Evolutionary conservation across 176 grass and related monocot genomes (phyloP), one percentile per base, ranked within the genome.

Genomic region (Aegilops sharonensis): DNA sequence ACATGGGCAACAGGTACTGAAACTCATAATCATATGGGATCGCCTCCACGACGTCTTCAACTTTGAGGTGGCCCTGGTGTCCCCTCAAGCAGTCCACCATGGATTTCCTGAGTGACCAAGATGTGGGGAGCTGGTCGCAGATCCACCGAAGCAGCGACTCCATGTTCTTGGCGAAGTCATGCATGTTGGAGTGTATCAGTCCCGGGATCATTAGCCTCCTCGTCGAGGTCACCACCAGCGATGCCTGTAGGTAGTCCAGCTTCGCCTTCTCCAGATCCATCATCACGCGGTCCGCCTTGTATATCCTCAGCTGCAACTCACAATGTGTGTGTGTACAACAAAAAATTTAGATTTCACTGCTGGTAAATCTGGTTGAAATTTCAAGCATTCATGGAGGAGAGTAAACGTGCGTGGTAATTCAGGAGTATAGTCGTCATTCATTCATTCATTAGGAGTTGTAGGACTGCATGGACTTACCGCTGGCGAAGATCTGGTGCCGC

Each of bases 41-140:
- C 24, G 91, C 84, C 36, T 90, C 85, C 14, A 98, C 77, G 6
- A 89, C 64, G 10, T 89, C 77, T n/a, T 87, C 81, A 20, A 86
- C 76, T 25, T 90, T 84, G 13, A 21, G 12, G 75, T 76, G 45
- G 11, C 23, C 77, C 30, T 75, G 72, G 0, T 87, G 79, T 34
- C 75, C 81, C 81, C 83, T 92, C 23, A 90, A 34, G 86, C 94
- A 95, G 15, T 98, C 97, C 0, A 96, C 75, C 92, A 98, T 98
- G 47, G 92, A 92, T 88, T 94, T 98, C 14, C 97, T 92, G 3
- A 96, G 84, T 2, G 97, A 88, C 97, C 93, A 98, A 4, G 94
- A 98, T 14, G 97, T 94, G 1, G 97, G 94, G 59, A 98, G 94
- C 89, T 98, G 94, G 32, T 95, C 93, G 18, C 85, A 81, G 23